These are phyloP conservation scores for Alternaria solani DNA, from an alignment of 2,329 filamentous ascomycete species.

Conservation along the genomic window DNA sequence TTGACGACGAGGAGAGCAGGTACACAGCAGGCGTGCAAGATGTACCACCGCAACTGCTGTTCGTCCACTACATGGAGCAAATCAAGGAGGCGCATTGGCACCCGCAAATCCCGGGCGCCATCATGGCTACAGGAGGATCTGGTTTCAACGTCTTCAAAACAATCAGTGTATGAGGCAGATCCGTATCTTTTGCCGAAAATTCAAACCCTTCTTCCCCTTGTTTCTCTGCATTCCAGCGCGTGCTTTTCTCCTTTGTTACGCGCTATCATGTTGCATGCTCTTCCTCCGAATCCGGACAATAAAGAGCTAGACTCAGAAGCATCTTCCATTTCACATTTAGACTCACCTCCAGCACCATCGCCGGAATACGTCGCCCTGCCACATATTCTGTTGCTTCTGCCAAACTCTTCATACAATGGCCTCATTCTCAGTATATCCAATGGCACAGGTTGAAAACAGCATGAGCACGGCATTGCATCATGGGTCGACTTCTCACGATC, in stretches of 20 bases:
- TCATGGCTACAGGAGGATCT: conserved; percentile 89
- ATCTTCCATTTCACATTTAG: not conserved
- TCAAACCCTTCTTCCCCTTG: not conserved
- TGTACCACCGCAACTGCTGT: conserved; percentile 91
- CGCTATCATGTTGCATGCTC: conserved; percentile 10
- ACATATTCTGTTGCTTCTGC: not conserved
- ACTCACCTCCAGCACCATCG: not conserved
- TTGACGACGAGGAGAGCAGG: conserved; percentile 95
- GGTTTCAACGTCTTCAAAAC: conserved; percentile 69
- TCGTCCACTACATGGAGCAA: conserved; percentile 94
- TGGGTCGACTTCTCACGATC: too few species aligned
- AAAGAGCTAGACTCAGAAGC: conserved; percentile 13
- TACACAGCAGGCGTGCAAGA: conserved; percentile 87
- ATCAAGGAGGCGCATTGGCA: conserved; percentile 99
- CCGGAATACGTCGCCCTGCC: not conserved
- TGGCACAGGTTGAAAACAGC: not conserved
- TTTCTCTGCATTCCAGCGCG: conserved; percentile 8
- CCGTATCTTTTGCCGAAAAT: not conserved
- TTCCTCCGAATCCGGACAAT: conserved; percentile 16
- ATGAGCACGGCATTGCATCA: too few species aligned
- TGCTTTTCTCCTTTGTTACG: conserved; percentile 15
- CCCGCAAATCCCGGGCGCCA: conserved; percentile 87
- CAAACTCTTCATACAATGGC: not conserved
- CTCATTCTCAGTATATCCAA: not conserved
- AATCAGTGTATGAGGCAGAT: conserved; percentile 47